A percentile compares a stretch with the other conserved stretches of the same genome.
Evolutionary conservation across 23 red algal species (phyloP).

Genomic region (Agarophyton chilense): DNA sequence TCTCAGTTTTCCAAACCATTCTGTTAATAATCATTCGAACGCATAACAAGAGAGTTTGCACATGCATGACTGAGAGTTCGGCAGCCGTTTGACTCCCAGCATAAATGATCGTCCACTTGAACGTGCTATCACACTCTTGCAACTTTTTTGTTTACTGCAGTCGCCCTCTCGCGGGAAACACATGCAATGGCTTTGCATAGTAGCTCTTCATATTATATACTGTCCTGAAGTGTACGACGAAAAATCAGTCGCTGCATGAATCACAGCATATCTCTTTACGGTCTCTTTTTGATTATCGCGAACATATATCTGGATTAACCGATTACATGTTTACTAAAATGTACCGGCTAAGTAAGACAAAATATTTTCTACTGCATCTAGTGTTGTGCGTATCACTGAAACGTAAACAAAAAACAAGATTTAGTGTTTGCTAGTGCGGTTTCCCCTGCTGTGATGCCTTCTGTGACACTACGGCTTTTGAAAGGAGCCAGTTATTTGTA

Average conservation of each 20-base stretch:
- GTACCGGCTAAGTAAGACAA: neutral
- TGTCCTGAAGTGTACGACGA: neutral
- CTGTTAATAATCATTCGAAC: too few species aligned
- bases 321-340: neutral
- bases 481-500: constrained; percentile 29
- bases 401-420: neutral
- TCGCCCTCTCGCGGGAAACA: too few species aligned
- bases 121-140: too few species aligned
- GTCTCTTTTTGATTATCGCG: neutral
- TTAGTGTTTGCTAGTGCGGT: neutral
- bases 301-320: neutral
- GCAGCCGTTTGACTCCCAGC: too few species aligned
- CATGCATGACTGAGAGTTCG: too few species aligned
- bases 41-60: too few species aligned
- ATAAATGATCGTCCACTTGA: too few species aligned
- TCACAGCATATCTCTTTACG: neutral
- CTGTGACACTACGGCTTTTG: neutral
- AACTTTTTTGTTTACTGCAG: too few species aligned
- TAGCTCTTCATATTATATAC: neutral
- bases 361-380: neutral
- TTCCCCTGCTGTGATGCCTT: neutral
- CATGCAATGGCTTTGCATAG: neutral
- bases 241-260: neutral
- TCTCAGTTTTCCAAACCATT: too few species aligned
- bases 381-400: neutral